Base-by-base conservation (phyloP, 345 rosid genomes). In the Balakata baccata region DNA sequence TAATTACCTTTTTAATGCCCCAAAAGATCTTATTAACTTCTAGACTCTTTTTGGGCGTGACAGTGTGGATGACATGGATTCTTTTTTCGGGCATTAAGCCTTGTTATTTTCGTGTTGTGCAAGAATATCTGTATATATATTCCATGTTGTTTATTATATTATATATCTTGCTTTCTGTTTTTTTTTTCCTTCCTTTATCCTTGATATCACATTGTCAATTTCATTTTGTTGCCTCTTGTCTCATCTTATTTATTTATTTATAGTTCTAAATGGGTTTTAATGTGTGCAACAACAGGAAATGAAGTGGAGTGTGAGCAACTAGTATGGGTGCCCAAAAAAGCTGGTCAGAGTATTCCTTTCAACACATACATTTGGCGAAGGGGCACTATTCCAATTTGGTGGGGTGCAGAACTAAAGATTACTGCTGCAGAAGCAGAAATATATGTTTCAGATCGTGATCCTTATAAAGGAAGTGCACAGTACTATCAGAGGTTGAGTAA, bases 291-390 rank as follows among this genome's bases (percentile, higher is more conserved):
- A 76, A 81, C 89, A 95, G 99, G 99, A 82, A 95, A 95, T 80
- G 98, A 95, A 87, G 96, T 89, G 63, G 99, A 95, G 86, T 95
- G 98, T 81, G 96, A 92, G 84, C 99, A 95, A 85, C 87, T 95
- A 76, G 92, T 91, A 77, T 95, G 98, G 98, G 85, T 84, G 61
- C 98, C 99, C 70, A 92, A 86, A 84, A 87, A 64, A 78, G 63
- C 87, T 18, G 90, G 89, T 79, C 94, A 83, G 80, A 87, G 92
- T 81, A 73, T 91, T 79, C 94, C 94, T 81, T 95, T 92, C 76
- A 95, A 82, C 75, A 87, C 94, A 23, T 91, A 88, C 72, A 84
- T 90, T 49, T 95, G 98, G 99, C 90, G 98, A 64, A 90, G 98
- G 68, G 99, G 99, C 76, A 92, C 99, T 52, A 92, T 92, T 57